phyloP scores from a whole-genome alignment of 2,329 filamentous ascomycete genomes.

The Calcarisporium arbuscula region DNA sequence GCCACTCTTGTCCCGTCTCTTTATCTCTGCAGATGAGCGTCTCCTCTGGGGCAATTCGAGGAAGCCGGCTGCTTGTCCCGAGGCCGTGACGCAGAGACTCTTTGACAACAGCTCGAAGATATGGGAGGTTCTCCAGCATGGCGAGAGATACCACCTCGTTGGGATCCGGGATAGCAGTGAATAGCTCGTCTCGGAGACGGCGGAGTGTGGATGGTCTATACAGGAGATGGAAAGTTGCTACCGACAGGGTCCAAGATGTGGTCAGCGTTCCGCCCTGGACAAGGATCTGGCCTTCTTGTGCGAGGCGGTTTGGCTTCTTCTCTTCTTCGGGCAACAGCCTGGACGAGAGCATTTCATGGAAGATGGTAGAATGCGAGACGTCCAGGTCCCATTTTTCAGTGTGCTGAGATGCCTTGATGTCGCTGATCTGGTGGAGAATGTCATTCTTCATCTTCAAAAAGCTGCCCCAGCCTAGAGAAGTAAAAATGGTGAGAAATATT shows the following conservation, averaged over 20 bases:
- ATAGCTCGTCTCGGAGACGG: conserved; percentile 29
- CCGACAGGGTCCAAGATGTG: conserved; percentile 28
- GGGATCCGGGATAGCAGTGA: conserved; percentile 24
- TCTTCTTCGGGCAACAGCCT: conserved; percentile 24
- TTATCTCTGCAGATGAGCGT: conserved; percentile 22
- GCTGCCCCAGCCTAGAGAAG: conserved; percentile 25
- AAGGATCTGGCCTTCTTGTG: conserved; percentile 32
- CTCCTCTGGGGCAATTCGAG: conserved; percentile 39
- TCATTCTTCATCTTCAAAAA: conserved; percentile 34
- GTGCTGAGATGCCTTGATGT: conserved; percentile 27
- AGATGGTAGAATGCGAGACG: conserved; percentile 28
- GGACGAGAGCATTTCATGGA: conserved; percentile 26
- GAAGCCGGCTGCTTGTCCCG: conserved; percentile 38
- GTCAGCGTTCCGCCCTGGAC: conserved; percentile 34
- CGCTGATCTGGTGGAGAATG: conserved; percentile 27
- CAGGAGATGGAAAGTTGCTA: conserved; percentile 29
- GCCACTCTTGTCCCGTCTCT: conserved; percentile 19
- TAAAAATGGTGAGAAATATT: no score
- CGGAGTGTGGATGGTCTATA: conserved; percentile 22
- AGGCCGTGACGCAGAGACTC: conserved; percentile 45
- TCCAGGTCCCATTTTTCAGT: conserved; percentile 26
- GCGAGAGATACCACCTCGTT: conserved; percentile 20
- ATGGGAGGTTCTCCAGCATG: conserved; percentile 30
- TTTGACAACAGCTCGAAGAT: conserved; percentile 44
- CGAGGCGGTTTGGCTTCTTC: conserved; percentile 26